phyloP scores from a whole-genome alignment of 1,284 basidiomycete species.

The Chiua sp. region DNA sequence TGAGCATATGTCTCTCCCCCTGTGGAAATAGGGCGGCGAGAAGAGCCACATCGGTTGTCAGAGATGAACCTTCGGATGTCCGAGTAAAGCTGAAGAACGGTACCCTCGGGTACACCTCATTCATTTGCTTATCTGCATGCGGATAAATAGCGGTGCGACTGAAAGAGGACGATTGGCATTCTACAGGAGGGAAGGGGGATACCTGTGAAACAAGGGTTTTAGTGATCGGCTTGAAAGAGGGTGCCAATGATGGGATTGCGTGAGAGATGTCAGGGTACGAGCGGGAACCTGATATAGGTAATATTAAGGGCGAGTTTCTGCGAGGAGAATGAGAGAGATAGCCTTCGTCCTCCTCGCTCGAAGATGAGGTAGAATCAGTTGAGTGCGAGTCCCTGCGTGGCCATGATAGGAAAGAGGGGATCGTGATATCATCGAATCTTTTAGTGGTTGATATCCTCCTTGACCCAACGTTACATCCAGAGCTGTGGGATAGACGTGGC shows the following conservation, averaged over 20 bases:
- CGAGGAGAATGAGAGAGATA: conserved; percentile 62
- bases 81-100: conserved; percentile 81
- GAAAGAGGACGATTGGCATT: conserved; percentile 10
- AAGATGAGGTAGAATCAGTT: conserved; percentile 33
- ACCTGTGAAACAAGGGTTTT: conserved; percentile 39
- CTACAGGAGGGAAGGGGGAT: conserved; percentile 29
- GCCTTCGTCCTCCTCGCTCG: conserved; percentile 51
- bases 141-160: conserved; percentile 11
- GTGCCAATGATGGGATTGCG: conserved; percentile 24
- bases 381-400: conserved; percentile 29
- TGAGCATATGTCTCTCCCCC: conserved; percentile 73
- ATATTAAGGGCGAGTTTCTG: conserved; percentile 39
- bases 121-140: conserved; percentile 18
- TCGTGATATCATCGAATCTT: conserved; percentile 15
- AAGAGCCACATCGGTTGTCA: conserved; percentile 66
- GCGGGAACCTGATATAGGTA: conserved; percentile 42
- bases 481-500: conserved; percentile 9
- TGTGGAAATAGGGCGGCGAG: conserved; percentile 70
- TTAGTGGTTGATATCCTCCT: conserved; percentile 9
- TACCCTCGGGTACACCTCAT: conserved; percentile 35
- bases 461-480: conserved; percentile 4
- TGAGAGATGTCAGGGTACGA: conserved; percentile 49
- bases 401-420: conserved; percentile 30
- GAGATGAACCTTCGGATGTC: conserved; percentile 73
- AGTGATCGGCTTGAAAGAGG: conserved; percentile 41